Conservation (phyloP, 805 yeast species). For the Saccharomyces eubayanus region DNA sequence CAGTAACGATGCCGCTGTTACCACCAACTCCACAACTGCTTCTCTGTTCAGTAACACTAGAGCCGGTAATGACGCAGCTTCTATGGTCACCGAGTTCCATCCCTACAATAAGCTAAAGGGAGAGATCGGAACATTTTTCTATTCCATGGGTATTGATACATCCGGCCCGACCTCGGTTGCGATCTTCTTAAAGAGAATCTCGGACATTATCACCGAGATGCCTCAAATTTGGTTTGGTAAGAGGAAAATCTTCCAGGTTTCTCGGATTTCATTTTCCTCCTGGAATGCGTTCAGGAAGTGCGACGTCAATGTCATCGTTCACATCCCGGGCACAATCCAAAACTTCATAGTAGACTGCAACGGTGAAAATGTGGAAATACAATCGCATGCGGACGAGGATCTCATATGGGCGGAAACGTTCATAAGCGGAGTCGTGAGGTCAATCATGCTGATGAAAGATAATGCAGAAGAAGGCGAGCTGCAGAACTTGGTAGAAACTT, state of each 20-base stretch:
- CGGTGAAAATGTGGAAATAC: constrained; percentile 29
- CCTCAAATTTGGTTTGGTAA: constrained; percentile 80
- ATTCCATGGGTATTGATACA: constrained; percentile 68
- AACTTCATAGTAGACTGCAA: constrained; percentile 32
- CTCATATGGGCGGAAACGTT: constrained; percentile 48
- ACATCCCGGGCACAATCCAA: constrained; percentile 67
- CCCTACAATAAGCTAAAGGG: constrained; percentile 35
- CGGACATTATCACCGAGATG: constrained; percentile 51
- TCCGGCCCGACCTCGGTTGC: constrained; percentile 72
- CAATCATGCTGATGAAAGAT: constrained; percentile 38
- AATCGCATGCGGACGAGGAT: constrained; percentile 43
- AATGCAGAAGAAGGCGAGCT: constrained; percentile 62
- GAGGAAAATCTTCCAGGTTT: constrained; percentile 57
- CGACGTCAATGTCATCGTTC: constrained; percentile 65
- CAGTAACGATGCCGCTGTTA: constrained; percentile 5
- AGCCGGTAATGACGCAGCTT: constrained; percentile 12
- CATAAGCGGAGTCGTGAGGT: constrained; percentile 60
- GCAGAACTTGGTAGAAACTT: constrained; percentile 68
- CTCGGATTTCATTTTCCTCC: constrained; percentile 60
- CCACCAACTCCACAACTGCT: constrained; percentile 4
- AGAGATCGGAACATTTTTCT: constrained; percentile 62
- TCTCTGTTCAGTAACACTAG: constrained; percentile 4
- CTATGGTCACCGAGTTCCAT: constrained; percentile 19
- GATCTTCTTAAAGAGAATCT: constrained; percentile 59
- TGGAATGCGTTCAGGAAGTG: constrained; percentile 53